Percentiles rank a stretch among this genome's conserved stretches.
These are phyloP conservation scores for Clarireedia monteithiana DNA, from an alignment of 2,329 filamentous ascomycete genomes.

Conservation along the genomic window DNA sequence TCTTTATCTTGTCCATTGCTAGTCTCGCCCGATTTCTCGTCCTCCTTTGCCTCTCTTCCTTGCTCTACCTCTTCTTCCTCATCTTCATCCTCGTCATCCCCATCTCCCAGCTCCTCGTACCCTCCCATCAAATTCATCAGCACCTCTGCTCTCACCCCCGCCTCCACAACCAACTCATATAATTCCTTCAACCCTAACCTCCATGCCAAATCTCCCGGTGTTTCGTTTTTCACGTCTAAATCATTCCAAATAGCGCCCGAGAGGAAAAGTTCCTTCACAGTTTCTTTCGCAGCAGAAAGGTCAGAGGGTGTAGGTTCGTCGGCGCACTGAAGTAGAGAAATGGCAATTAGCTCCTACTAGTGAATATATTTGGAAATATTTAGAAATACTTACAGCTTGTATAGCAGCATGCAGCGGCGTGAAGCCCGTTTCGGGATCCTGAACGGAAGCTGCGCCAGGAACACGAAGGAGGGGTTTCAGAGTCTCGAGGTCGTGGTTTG, in stretches of 20 bases:
- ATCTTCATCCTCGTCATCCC: slow-evolving; percentile 37
- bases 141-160: slow-evolving; percentile 84
- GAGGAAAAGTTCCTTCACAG: slow-evolving; percentile 69
- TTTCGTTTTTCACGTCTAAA: slow-evolving; percentile 77
- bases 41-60: slow-evolving; percentile 5
- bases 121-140: slow-evolving; percentile 74
- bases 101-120: slow-evolving; percentile 61
- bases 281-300: slow-evolving; percentile 56
- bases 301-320: slow-evolving; percentile 14
- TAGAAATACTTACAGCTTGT: slow-evolving; percentile 52
- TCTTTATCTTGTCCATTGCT: slow-evolving; percentile 18
- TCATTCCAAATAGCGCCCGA: slow-evolving; percentile 98
- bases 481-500: slow-evolving; percentile 44
- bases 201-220: slow-evolving; percentile 78
- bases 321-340: not conserved
- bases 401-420: slow-evolving; percentile 88
- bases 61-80: slow-evolving; percentile 26
- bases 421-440: slow-evolving; percentile 77
- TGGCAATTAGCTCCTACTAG: not conserved
- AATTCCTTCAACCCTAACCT: slow-evolving; percentile 60
- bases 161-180: slow-evolving; percentile 79
- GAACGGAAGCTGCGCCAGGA: slow-evolving; percentile 57
- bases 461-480: slow-evolving; percentile 28
- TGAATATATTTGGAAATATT: not conserved
- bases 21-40: slow-evolving; percentile 13